Base-by-base conservation (phyloP, 1,284 basidiomycete species). In the Boletus smithii region DNA sequence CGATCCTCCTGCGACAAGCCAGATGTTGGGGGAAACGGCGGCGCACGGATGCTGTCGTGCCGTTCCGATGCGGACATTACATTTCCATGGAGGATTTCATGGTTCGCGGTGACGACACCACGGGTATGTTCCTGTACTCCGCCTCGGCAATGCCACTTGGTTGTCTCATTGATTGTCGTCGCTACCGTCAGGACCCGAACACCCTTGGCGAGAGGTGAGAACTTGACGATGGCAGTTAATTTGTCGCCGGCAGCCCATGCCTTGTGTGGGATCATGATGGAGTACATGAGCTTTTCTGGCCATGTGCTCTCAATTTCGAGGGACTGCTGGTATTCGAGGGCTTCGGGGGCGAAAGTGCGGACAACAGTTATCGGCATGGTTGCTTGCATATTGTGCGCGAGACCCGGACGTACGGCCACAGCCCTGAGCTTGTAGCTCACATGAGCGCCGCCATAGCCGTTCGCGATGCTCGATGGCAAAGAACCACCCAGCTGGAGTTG, bases 231-330 rank as follows among this genome's bases (percentile, higher is more conserved):
- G 0, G 90, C 85, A 0, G 85, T 86, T 46, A 95, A 73, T 13
- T 76, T 78, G 67, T 95, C 92, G 5, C 93, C 92, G 0, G 86
- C 88, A 0, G 91, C 90, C 81, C 89, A 97, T 0, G 93, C 94
- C 65, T 91, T 92, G 73, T 91, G 88, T 0, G 89, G 89, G 36
- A 92, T 69, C 73, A 87, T 81, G 60, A 95, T 81, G 7, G 85
- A 84, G 69, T 94, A 94, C 88, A 93, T 93, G 66, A 95, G 73
- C 71, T 95, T 97, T 32, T 88, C 88, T 0, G 94, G 93, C 94
- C 94, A 97, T 11, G 91, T 94, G 67, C 95, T 95, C 68, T 95
- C 92, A 53, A 89, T 86, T 67, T 97, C 94, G 50, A 95, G 79
- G 2, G 91, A 93, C 67, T 97, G 93, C 62, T 91, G 93, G 73